Percentiles rank a stretch among this genome's conserved stretches.
These are phyloP conservation scores for Pythium angustatum DNA, from an alignment of 352 stramenopile species.

Conservation along the genomic window DNA sequence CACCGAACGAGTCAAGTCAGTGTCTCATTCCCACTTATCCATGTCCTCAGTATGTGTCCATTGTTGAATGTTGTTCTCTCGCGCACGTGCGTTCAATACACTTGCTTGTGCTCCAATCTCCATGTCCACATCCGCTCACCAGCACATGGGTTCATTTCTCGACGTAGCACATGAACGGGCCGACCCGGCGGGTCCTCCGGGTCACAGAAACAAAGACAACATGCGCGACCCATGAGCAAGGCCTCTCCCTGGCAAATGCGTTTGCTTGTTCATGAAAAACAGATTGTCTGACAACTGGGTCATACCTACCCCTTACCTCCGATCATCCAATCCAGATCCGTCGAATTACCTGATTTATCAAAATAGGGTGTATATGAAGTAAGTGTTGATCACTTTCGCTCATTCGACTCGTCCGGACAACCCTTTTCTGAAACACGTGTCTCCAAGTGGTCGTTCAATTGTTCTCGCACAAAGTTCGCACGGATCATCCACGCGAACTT, in stretches of 20 bases:
- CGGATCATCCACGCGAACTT: too few relatives aligned
- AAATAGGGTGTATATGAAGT: neutral
- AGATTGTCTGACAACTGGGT: conserved; percentile 12
- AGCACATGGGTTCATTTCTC: too few relatives aligned
- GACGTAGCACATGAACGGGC: too few relatives aligned
- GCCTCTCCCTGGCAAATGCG: too few relatives aligned
- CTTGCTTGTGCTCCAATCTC: neutral
- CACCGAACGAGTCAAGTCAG: conserved; percentile 3
- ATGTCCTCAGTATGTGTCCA: conserved; percentile 4
- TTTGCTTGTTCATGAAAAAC: conserved; percentile 15
- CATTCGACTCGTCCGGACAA: too few relatives aligned
- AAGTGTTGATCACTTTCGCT: too few relatives aligned
- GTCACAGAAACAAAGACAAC: too few relatives aligned
- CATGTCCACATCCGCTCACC: neutral
- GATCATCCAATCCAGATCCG: neutral
- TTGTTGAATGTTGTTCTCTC: neutral
- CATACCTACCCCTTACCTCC: neutral
- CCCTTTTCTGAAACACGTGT: too few relatives aligned
- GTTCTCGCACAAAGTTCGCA: too few relatives aligned
- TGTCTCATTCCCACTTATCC: neutral
- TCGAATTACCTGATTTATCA: neutral
- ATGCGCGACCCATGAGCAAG: too few relatives aligned
- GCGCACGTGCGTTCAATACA: neutral
- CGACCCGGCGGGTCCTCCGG: too few relatives aligned
- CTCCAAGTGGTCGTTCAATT: too few relatives aligned